phyloP scores from a whole-genome alignment of 2,329 filamentous ascomycete genomes.

The Cladosporium phlei region DNA sequence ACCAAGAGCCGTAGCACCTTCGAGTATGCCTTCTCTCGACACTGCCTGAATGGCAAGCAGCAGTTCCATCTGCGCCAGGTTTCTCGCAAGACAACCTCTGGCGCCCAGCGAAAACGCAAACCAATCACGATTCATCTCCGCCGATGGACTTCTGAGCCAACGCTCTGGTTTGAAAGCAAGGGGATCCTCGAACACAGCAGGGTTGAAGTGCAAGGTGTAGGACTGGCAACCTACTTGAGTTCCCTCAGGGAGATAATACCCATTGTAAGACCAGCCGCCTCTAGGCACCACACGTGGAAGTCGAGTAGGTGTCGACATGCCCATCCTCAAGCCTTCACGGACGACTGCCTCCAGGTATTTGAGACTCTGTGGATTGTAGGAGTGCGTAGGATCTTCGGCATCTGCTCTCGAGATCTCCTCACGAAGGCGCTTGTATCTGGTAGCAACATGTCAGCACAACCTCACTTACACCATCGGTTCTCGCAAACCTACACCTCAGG shows the following conservation, averaged over 20 bases:
- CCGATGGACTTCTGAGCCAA: conserved; percentile 37
- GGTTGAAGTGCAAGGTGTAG: conserved; percentile 45
- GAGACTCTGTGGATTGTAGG: conserved; percentile 33
- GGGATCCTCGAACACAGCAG: conserved; percentile 41
- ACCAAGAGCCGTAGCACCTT: conserved; percentile 39
- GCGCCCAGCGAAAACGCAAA: conserved; percentile 49
- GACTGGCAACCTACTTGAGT: conserved; percentile 44
- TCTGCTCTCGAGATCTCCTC: conserved; percentile 31
- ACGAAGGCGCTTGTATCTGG: conserved; percentile 33
- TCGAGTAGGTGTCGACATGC: conserved; percentile 49
- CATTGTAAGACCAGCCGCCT: conserved; percentile 33
- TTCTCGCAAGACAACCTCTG: conserved; percentile 48
- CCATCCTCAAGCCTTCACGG: conserved; percentile 48
- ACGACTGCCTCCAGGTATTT: conserved; percentile 47
- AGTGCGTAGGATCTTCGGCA: conserved; percentile 17
- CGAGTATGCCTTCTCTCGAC: conserved; percentile 41
- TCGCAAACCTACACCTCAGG: conserved; percentile 40
- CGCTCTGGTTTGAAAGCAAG: conserved; percentile 44
- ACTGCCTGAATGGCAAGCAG: conserved; percentile 40
- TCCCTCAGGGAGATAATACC: conserved; percentile 34
- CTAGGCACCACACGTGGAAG: conserved; percentile 46
- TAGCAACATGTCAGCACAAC: neutral
- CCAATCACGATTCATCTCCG: conserved; percentile 40
- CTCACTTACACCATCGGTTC: too few species aligned
- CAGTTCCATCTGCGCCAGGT: conserved; percentile 44